Evolutionary conservation across 2,329 filamentous ascomycete species (phyloP), one percentile per base, ranked within the genome.

Genomic region (Gnomoniopsis smithogilvyi): DNA sequence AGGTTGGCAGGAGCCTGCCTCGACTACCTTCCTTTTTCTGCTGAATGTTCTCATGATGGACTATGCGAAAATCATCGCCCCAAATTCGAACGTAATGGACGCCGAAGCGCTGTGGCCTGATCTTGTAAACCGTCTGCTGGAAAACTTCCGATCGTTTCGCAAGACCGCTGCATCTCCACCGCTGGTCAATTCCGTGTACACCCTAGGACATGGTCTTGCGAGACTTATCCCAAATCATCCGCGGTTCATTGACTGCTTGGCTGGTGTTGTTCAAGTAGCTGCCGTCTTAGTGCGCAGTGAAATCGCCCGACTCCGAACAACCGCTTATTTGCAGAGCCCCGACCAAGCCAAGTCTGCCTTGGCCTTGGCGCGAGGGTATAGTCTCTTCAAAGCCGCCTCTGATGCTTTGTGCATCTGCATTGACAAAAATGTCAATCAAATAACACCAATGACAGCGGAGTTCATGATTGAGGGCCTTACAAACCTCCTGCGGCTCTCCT

Each of bases 391-490:
- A 19, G 62, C 70, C 12, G 72, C 79, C 41, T 77, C 79, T 1
- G 65, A 65, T 6, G 74, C 75, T 4, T 65, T 87, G 17, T 72
- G 73, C 3, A 64, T 64, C 3, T 74, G 81, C 56, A 77, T 86
- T 47, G 82, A 85, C 33, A 86, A 83, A 64, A 78, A 80, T 57
- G 76, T 82, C 46, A 84, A 81, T 11, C 75, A 75, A 51, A 71
- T 87, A 19, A 73, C 72, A 15, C 70, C 71, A 15, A 81, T 85
- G 2, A 75, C 73, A 30, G 75, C 79, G 1, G 64, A 68, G 15
- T 59, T 56, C 17, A 67, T 76, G 14, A 70, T 84, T 19, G 64
- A 64, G 2, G 70, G 72, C 15, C 70, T 85, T 24, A 72, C 76
- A 2, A 73, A 76, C 6, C 75, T 85, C 10, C 69, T 82, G 21